Percentiles rank a stretch among this genome's conserved stretches.
Evolutionary conservation across 2,329 filamentous ascomycete genomes (phyloP).

Genomic region (Aschersonia sp.): DNA sequence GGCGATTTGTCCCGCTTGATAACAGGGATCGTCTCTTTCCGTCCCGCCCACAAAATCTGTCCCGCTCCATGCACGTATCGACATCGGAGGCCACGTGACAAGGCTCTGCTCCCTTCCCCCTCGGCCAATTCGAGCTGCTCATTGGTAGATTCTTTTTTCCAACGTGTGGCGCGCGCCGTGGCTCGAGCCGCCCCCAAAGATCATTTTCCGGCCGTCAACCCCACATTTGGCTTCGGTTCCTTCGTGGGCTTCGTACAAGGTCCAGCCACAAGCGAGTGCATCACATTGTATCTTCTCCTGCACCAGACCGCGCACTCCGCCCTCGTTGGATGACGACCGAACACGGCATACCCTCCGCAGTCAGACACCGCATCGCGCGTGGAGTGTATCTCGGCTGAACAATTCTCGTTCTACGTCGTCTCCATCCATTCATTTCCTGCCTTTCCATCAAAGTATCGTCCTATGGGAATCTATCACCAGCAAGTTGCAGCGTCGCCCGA

Average conservation of each 20-base stretch:
- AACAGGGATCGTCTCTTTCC: not conserved
- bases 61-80: not conserved
- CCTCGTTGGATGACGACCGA: not conserved
- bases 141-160: conserved; percentile 1
- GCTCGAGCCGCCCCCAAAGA: not conserved
- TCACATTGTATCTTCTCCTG: not conserved
- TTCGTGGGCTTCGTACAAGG: not conserved
- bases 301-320: not conserved
- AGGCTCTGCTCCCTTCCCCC: not conserved
- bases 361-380: not conserved
- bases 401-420: too few species aligned
- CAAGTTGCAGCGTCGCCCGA: not conserved
- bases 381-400: not conserved
- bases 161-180: conserved; percentile 1
- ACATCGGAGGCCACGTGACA: conserved; percentile 1
- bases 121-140: not conserved
- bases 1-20: not conserved
- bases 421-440: too few species aligned
- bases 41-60: not conserved
- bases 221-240: not conserved
- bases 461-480: not conserved
- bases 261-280: not conserved
- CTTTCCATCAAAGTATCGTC: not conserved
- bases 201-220: not conserved
- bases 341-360: conserved; percentile 3